Conservation (phyloP, 73 alveolate species). For the Paramecium sexaurelia region DNA sequence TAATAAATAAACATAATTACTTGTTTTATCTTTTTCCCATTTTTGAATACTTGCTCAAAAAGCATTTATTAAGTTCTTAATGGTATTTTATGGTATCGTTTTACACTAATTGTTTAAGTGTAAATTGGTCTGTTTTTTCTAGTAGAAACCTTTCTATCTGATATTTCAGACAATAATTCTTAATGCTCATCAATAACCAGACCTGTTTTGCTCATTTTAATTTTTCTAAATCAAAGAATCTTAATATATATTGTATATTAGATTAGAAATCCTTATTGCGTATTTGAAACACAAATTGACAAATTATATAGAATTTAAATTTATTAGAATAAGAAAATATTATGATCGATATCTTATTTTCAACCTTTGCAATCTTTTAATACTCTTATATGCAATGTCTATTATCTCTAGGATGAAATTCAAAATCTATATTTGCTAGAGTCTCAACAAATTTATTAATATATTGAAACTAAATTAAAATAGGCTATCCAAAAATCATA, state of each 20-base stretch:
- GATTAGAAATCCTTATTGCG: background rate
- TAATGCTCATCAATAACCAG: background rate
- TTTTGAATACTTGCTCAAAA: constrained; percentile 7
- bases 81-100: constrained; percentile 53
- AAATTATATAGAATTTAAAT: background rate
- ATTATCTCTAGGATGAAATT: background rate
- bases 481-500: background rate
- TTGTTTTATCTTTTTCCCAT: constrained; percentile 35
- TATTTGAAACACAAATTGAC: background rate
- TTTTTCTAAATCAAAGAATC: constrained; percentile 34
- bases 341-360: background rate
- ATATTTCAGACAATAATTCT: background rate
- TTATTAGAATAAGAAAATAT: background rate
- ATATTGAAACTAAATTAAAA: background rate
- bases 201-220: constrained; percentile 35
- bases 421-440: background rate
- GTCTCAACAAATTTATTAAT: background rate
- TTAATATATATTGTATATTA: constrained; percentile 12
- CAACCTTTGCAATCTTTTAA: background rate
- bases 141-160: background rate
- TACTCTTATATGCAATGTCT: background rate
- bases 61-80: constrained; percentile 9
- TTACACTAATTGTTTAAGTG: constrained; percentile 8
- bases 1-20: background rate
- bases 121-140: constrained; percentile 32